Conservation (phyloP, 306 rosid species). For the Rosa multiflora region DNA sequence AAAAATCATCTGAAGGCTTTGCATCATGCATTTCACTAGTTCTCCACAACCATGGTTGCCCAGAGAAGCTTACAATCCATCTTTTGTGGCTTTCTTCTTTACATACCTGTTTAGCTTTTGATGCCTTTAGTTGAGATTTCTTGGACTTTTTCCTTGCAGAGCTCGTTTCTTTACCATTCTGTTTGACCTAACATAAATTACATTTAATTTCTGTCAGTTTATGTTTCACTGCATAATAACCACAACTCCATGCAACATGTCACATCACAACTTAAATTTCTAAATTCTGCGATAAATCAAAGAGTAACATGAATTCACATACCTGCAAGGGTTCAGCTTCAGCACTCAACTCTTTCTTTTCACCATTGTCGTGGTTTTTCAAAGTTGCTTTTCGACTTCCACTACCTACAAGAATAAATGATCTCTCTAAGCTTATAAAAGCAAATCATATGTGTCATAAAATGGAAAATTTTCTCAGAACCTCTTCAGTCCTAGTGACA, state of each 20-base stretch:
- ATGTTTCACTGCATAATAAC: conserved; percentile 4
- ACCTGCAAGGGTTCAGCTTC: conserved; percentile 52
- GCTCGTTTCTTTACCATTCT: conserved; percentile 25
- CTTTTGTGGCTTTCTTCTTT: conserved; percentile 30
- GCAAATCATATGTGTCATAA: not conserved
- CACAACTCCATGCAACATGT: not conserved
- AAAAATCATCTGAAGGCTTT: conserved; percentile 33
- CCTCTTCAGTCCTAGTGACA: not conserved
- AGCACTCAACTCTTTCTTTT: conserved; percentile 28
- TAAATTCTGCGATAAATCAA: not conserved
- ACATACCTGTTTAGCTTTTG: conserved; percentile 17
- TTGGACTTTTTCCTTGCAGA: conserved; percentile 27
- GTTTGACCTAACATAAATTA: conserved; percentile 36
- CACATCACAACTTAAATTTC: not conserved
- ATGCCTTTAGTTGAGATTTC: conserved; percentile 29
- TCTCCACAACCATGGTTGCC: conserved; percentile 28
- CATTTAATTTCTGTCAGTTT: conserved; percentile 19
- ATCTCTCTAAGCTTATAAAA: not conserved
- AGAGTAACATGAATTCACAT: conserved; percentile 19
- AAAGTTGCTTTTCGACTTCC: conserved; percentile 18
- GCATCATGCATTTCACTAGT: conserved; percentile 27
- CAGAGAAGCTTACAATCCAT: conserved; percentile 35
- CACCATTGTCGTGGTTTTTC: conserved; percentile 11
- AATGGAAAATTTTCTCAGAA: not conserved
- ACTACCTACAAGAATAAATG: conserved; percentile 29